Base-by-base conservation (phyloP, 306 rosid species). In the Acacia melanoxylon region DNA sequence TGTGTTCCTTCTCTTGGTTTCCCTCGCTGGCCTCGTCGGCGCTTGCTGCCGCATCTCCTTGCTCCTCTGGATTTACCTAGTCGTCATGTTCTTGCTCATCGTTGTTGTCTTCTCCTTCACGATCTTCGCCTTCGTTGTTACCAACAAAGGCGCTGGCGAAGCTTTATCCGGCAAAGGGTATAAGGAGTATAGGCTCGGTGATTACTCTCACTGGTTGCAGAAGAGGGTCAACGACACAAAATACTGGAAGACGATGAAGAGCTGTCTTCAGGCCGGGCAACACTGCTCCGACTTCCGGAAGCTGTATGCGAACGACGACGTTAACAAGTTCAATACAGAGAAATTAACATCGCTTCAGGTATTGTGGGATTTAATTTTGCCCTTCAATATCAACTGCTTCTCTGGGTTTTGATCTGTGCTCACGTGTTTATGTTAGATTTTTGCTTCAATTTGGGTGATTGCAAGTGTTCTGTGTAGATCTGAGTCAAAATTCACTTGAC, bases 151-250 rank as follows among this genome's bases (percentile, higher is more conserved):
- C n/a, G 95, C 97, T 0, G 93, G 97, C 0, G 62, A 81, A 13
- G 91, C 6, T 0, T 0, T 90, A 33, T 89, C 94, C 1, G 25
- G 25, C 0, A 80, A 63, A 46, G 97, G 95, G 1, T 93, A 91
- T 63, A 88, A 83, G 88, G 92, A 93, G 87, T 93, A 93, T 31
- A 69, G 82, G 85, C 94, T 93, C 16, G 95, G 91, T 0, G 92
- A 91, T 79, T 93, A 89, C 82, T 93, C 97, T 0, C 74, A 91
- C 45, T 93, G 94, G 97, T 81, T 93, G n/a, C 96, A 90, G 90
- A 87, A 87, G 68, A 86, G 94, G 61, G 94, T 91, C 6, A 83
- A 33, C 66, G 75, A 72, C 65, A 8, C 66, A 10, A 73, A 82
- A 45, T 77, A 79, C 67, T 93, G 97, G 96, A 80, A 79, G 58